Evolutionary conservation across 805 yeast genomes (phyloP).

Genomic region (Yamadazyma nakazawae): DNA sequence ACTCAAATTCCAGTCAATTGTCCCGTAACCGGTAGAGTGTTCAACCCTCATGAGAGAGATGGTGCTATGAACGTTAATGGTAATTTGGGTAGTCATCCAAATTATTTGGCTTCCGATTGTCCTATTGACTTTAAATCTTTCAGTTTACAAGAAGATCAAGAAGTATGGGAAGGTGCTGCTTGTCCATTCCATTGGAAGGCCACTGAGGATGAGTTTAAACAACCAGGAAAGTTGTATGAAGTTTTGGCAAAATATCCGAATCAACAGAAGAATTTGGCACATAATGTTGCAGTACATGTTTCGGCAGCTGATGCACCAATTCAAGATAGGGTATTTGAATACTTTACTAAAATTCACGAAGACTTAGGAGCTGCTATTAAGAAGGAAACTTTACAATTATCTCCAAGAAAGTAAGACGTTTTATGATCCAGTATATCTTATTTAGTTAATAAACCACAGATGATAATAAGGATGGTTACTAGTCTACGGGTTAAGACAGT

Average conservation of each 20-base stretch:
- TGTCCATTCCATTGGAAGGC: constrained; percentile 84
- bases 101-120: constrained; percentile 59
- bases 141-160: constrained; percentile 63
- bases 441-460: too few species aligned
- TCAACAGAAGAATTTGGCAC: constrained; percentile 80
- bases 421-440: too few species aligned
- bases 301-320: constrained; percentile 65
- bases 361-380: constrained; percentile 66
- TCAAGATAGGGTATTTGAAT: constrained; percentile 74
- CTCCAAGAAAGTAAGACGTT: constrained; percentile 41
- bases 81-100: constrained; percentile 75
- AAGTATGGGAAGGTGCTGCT: constrained; percentile 79
- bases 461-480: too few species aligned
- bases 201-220: constrained; percentile 64
- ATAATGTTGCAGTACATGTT: constrained; percentile 78
- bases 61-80: constrained; percentile 64
- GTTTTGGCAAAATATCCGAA: constrained; percentile 75
- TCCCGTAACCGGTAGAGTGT: constrained; percentile 51
- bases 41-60: constrained; percentile 73
- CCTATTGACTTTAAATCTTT: constrained; percentile 46
- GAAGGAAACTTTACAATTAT: constrained; percentile 53
- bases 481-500: too few species aligned
- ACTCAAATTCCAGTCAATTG: constrained; percentile 87
- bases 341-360: constrained; percentile 70
- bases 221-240: constrained; percentile 74